phyloP scores from a whole-genome alignment of 2,329 filamentous ascomycete species.

The Fusarium austroafricanum region DNA sequence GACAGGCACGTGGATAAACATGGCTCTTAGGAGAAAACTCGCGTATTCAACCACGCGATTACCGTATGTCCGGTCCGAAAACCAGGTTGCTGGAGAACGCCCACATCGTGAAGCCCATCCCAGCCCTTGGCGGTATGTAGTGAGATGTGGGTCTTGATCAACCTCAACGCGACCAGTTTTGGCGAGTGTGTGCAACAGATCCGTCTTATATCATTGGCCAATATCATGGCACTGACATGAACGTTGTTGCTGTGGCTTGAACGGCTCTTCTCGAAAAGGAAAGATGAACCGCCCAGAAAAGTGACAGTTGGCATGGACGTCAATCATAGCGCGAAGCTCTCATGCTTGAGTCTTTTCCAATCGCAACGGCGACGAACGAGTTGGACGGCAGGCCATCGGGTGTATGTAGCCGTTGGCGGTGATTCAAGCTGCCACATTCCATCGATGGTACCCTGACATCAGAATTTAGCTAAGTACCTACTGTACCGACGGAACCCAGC shows the following conservation, averaged over 20 bases:
- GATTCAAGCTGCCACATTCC: constrained; percentile 35
- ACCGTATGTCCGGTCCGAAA: constrained; percentile 24
- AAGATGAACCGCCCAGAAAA: constrained; percentile 12
- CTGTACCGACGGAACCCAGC: constrained; percentile 2
- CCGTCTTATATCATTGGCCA: constrained; percentile 19
- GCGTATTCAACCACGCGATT: neutral
- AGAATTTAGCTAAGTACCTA: neutral
- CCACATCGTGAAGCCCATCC: constrained; percentile 6
- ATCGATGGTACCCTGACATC: constrained; percentile 19
- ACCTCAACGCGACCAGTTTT: constrained; percentile 9
- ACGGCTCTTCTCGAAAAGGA: constrained; percentile 20
- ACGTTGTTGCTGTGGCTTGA: constrained; percentile 7
- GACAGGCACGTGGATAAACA: constrained; percentile 16
- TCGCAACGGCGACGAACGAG: constrained; percentile 4
- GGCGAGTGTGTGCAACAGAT: constrained; percentile 19
- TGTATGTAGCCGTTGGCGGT: constrained; percentile 28
- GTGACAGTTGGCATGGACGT: neutral
- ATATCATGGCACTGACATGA: neutral
- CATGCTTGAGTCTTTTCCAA: constrained; percentile 7
- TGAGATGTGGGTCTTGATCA: constrained; percentile 13
- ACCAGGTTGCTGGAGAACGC: constrained; percentile 34
- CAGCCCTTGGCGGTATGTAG: constrained; percentile 3
- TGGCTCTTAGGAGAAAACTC: constrained; percentile 10
- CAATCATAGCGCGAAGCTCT: neutral
- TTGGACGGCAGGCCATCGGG: neutral